Evolutionary conservation across 129 eudicot species (phyloP).

Genomic region (Ambrosia artemisiifolia): DNA sequence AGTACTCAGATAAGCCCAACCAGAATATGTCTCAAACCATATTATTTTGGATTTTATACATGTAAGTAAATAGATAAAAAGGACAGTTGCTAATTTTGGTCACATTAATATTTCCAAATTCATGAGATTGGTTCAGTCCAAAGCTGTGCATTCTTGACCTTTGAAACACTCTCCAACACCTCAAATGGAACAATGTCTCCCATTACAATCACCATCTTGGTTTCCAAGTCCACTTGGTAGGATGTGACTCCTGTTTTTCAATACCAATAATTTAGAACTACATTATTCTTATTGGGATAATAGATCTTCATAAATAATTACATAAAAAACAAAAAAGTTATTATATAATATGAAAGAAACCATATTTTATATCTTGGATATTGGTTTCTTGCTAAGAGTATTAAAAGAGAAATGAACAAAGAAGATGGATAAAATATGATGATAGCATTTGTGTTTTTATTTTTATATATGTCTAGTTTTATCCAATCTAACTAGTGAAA

Average conservation of each 20-base stretch:
- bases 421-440: neutral
- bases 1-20: slow-evolving; percentile 1
- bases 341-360: neutral
- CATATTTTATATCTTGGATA: neutral
- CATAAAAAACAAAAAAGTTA: neutral
- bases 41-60: slow-evolving; percentile 11
- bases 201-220: slow-evolving; percentile 87
- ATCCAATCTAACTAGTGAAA: neutral
- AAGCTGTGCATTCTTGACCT: slow-evolving; percentile 76
- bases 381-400: neutral
- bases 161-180: slow-evolving; percentile 93
- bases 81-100: neutral
- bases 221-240: slow-evolving; percentile 85
- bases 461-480: no score
- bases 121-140: slow-evolving; percentile 47
- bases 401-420: neutral
- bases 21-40: neutral
- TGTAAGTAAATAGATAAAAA: neutral
- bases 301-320: slow-evolving; percentile 1
- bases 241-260: slow-evolving; percentile 77
- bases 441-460: neutral
- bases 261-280: neutral
- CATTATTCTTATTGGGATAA: slow-evolving; percentile 8
- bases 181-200: slow-evolving; percentile 91
- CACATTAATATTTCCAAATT: slow-evolving; percentile 2